Conservation (phyloP, 768 basidiomycete genomes). For the Exsudoporus frostii region DNA sequence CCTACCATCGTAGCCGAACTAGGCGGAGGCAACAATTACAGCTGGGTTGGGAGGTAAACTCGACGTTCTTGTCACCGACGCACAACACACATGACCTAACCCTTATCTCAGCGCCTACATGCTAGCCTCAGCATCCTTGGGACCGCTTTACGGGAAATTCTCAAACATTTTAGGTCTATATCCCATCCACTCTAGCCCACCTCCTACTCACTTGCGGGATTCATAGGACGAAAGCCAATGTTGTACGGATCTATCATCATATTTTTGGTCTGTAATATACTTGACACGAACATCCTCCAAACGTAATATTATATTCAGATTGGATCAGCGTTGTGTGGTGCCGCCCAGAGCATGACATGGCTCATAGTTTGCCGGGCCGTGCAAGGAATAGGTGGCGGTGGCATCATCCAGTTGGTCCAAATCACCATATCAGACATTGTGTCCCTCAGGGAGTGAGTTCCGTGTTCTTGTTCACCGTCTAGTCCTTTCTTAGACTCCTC, state of each 20-base stretch:
- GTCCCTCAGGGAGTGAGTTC: conserved; percentile 30
- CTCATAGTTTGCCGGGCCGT: conserved; percentile 39
- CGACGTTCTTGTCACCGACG: background rate
- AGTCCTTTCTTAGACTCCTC: background rate
- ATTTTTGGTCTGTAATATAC: conserved; percentile 32
- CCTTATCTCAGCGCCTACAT: conserved; percentile 41
- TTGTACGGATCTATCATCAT: conserved; percentile 35
- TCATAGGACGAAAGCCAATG: conserved; percentile 37
- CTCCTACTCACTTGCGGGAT: background rate
- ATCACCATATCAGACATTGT: conserved; percentile 42
- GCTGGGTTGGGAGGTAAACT: conserved; percentile 47
- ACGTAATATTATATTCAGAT: conserved; percentile 17
- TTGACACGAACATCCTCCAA: background rate
- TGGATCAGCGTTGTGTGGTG: conserved; percentile 41
- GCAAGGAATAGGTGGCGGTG: conserved; percentile 44
- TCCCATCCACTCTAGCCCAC: background rate
- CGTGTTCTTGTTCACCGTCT: background rate
- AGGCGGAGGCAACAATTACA: conserved; percentile 43
- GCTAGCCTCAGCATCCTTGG: conserved; percentile 40
- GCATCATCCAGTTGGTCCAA: conserved; percentile 35
- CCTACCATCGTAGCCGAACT: conserved; percentile 48
- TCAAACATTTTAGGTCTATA: conserved; percentile 38
- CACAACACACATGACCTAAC: background rate
- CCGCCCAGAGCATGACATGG: conserved; percentile 44
- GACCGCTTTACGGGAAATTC: conserved; percentile 48